Evolutionary conservation across 2,329 filamentous ascomycete genomes (phyloP), one percentile per base, ranked within the genome.

Genomic region (Dactylonectria macrodidyma): DNA sequence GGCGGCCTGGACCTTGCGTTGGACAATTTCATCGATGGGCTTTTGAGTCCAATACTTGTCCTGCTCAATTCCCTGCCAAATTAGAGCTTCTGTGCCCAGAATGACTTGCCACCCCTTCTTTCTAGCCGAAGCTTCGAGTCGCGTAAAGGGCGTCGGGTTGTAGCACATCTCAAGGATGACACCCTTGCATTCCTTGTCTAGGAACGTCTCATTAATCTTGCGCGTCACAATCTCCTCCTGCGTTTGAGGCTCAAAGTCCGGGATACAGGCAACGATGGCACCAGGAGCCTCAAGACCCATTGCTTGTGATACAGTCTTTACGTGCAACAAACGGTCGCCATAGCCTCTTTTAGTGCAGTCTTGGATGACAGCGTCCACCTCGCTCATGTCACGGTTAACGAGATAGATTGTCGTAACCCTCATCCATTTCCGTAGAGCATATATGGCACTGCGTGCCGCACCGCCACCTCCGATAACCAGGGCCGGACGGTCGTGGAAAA

Each of bases 121-220:
- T 73, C 89, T 85, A 0, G 91, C 89, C 48, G 94, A 74, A 48
- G 85, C 86, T 1, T 88, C 89, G 56, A 94, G 87, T 71, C 87
- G 85, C 0, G 93, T 95, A 78, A 88, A 91, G 0, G 92, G 91
- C 3, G 85, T 84, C 0, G 93, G 93, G 77, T 95, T 93, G 78
- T 95, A 95, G 83, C 92, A 95, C 93, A 95, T 95, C 80, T 95
- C 93, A 67, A 95, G 79, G 64, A 95, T 88, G 7, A 89, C 89
- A 7, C 92, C 92, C 80, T 92, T 91, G 68, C 86, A 81, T 14
- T 83, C 76, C 78, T 84, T 84, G 36, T 69, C 65, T 9, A 86
- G 71, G 56, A 86, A 86, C 3, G 82, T 78, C 74, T 89, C 84
- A 0, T 87, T 79, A 0, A 93, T 85, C 1, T 80, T 78, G 1